phyloP scores from a whole-genome alignment of 2,329 filamentous ascomycete genomes.

The Colletotrichum truncatum region DNA sequence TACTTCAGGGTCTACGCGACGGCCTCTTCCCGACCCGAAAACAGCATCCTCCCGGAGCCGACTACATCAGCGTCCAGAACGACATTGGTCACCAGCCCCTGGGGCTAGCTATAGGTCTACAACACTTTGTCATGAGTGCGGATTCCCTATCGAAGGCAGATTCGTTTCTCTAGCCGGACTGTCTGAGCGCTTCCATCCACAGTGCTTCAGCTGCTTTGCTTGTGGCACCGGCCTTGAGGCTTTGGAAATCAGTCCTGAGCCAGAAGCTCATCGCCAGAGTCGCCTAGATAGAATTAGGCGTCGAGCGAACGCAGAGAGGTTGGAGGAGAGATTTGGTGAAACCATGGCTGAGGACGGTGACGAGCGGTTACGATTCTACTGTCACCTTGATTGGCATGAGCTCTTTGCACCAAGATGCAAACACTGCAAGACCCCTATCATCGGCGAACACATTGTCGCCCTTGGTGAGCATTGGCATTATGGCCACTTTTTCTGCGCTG shows the following conservation, averaged over 20 bases:
- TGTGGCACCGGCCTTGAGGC: constrained; percentile 92
- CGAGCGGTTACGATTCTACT: constrained; percentile 84
- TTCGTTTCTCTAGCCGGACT: constrained; percentile 85
- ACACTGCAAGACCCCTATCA: constrained; percentile 94
- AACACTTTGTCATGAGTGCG: constrained; percentile 81
- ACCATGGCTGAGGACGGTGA: constrained; percentile 78
- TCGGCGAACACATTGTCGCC: constrained; percentile 93
- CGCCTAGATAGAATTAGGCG: constrained; percentile 78
- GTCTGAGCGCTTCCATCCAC: constrained; percentile 83
- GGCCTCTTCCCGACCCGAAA: constrained; percentile 60
- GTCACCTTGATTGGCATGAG: constrained; percentile 99
- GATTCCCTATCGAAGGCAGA: constrained; percentile 85
- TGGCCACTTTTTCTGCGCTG: constrained; percentile 98
- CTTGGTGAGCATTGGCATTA: constrained; percentile 97
- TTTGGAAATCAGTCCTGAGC: constrained; percentile 95
- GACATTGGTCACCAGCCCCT: constrained; percentile 69
- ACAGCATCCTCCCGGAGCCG: constrained; percentile 36
- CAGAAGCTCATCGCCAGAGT: constrained; percentile 73
- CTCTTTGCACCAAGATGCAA: constrained; percentile 92
- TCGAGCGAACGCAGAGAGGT: constrained; percentile 64
- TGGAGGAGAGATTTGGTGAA: constrained; percentile 70
- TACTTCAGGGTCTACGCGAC: constrained; percentile 29
- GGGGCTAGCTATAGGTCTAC: constrained; percentile 38
- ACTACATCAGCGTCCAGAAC: constrained; percentile 50
- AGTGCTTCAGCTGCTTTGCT: constrained; percentile 90